These are phyloP conservation scores for Lagerstroemia speciosa DNA, from an alignment of 345 rosid species.

Conservation along the genomic window DNA sequence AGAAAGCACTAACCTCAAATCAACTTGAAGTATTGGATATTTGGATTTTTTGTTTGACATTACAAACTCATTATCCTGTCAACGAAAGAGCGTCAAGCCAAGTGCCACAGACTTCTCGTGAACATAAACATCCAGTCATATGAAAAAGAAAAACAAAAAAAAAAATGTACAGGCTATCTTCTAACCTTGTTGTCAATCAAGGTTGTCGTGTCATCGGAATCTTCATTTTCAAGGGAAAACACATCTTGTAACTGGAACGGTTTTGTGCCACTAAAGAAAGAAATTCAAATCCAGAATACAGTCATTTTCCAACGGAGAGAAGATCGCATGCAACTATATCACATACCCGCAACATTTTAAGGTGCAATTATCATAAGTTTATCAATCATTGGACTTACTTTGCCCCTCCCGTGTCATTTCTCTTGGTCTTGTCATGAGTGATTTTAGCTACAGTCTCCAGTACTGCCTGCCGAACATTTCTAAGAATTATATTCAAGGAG, in stretches of 20 bases:
- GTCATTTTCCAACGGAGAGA: conserved; percentile 8
- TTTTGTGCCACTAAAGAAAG: conserved; percentile 53
- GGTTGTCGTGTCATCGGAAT: conserved; percentile 78
- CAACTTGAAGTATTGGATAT: conserved; percentile 96
- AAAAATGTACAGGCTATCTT: not conserved
- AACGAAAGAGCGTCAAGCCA: conserved; percentile 10
- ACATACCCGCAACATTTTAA: not conserved
- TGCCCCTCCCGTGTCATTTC: conserved; percentile 63
- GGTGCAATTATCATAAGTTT: not conserved
- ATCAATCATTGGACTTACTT: conserved; percentile 37
- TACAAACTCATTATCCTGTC: conserved; percentile 88
- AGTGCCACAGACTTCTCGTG: not conserved
- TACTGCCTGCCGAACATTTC: conserved; percentile 57
- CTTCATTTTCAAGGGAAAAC: conserved; percentile 85
- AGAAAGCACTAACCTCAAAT: conserved; percentile 55
- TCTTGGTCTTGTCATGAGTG: conserved; percentile 74
- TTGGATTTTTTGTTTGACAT: conserved; percentile 99
- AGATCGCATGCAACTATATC: not conserved
- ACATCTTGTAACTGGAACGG: conserved; percentile 89
- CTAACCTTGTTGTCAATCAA: conserved; percentile 89
- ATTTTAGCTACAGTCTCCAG: conserved; percentile 93
- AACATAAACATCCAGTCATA: conserved; percentile 2
- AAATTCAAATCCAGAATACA: not conserved
- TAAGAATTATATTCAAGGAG: conserved; percentile 10
- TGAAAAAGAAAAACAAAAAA: not conserved